phyloP scores from a whole-genome alignment of 352 stramenopile species.

The Synura sp. region DNA sequence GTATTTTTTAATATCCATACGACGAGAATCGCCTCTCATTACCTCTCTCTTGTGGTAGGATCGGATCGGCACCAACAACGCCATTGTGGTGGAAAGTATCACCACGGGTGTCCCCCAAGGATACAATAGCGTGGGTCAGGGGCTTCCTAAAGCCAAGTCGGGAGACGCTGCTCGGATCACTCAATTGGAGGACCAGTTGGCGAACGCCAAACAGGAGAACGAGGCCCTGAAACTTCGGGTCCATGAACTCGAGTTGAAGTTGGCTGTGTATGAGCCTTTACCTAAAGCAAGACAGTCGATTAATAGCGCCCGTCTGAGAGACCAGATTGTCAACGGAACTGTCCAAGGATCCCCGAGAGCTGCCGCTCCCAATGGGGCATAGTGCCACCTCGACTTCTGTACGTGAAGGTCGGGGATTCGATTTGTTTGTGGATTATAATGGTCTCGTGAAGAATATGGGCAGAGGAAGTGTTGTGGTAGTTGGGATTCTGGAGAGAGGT shows the following conservation, averaged over 20 bases:
- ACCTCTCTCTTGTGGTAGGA: neutral
- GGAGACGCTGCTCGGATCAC: neutral
- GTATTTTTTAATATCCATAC: too few relatives aligned
- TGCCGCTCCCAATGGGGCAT: too few relatives aligned
- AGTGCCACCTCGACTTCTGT: too few relatives aligned
- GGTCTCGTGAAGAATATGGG: too few relatives aligned
- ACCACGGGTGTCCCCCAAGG: neutral
- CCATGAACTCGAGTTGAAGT: neutral
- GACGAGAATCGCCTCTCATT: too few relatives aligned
- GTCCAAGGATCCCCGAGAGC: too few relatives aligned
- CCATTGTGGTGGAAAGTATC: conserved; percentile 3
- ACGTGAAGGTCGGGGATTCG: too few relatives aligned
- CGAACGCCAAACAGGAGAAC: neutral
- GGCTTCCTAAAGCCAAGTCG: neutral
- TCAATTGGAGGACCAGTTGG: neutral
- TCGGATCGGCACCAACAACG: neutral
- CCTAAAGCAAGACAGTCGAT: neutral
- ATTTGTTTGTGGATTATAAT: too few relatives aligned
- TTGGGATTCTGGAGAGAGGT: too few relatives aligned
- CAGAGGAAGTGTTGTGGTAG: too few relatives aligned
- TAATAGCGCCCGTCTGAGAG: neutral
- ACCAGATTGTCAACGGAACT: neutral
- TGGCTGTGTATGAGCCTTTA: neutral
- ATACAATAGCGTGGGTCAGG: neutral
- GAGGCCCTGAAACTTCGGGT: neutral